Evolutionary conservation across 108 stramenopile genomes (phyloP).

Genomic region (Schizochytrium sp.): DNA sequence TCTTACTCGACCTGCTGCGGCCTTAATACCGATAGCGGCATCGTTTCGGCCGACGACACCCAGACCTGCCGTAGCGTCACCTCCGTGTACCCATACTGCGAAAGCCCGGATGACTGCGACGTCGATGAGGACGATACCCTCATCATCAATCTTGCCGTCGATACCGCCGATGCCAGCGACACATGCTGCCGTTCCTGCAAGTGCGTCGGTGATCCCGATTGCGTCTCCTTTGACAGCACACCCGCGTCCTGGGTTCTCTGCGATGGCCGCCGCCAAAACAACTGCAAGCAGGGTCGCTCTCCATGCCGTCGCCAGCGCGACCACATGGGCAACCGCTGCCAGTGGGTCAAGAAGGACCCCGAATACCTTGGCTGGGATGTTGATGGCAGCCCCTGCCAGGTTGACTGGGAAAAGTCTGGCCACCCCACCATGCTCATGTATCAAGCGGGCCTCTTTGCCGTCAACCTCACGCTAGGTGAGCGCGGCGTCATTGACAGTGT

Average conservation of each 20-base stretch:
- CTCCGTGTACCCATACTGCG: neutral
- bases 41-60: no score
- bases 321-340: neutral
- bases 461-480: neutral
- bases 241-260: neutral
- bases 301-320: neutral
- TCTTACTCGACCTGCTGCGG: neutral
- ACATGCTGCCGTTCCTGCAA: neutral
- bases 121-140: neutral
- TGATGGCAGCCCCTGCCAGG: neutral
- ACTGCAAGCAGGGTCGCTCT: neutral
- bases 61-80: neutral
- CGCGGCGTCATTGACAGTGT: neutral
- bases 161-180: neutral
- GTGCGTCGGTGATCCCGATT: neutral
- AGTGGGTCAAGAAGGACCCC: neutral
- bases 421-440: neutral
- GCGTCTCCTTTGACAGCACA: conserved; percentile 7
- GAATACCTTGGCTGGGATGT: neutral
- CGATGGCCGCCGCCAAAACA: neutral
- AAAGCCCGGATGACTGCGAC: neutral
- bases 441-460: neutral
- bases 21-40: neutral
- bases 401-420: conserved; percentile 1
- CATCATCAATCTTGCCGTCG: neutral